Percentiles rank a stretch among this genome's conserved stretches.
These are phyloP conservation scores for Bromus sterilis DNA, from an alignment of 176 grass and related monocot genomes.

Conservation along the genomic window DNA sequence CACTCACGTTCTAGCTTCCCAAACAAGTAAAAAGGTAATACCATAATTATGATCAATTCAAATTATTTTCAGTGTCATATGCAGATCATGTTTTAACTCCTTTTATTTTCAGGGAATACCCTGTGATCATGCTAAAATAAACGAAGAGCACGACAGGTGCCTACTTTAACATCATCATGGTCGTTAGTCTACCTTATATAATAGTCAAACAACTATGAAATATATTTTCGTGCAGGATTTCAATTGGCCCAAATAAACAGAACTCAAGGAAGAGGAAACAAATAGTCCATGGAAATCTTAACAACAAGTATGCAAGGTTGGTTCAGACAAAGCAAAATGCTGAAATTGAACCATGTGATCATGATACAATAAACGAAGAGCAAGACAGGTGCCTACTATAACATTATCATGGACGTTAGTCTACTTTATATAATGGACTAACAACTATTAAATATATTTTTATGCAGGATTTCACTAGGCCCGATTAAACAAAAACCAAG, in stretches of 20 bases:
- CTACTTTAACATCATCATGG: not conserved
- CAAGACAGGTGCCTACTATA: not conserved
- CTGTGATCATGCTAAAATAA: too few relatives aligned
- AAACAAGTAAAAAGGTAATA: not conserved
- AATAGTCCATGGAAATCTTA: not conserved
- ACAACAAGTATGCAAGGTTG: not conserved
- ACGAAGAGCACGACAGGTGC: not conserved
- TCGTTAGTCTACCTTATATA: not conserved
- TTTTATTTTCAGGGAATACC: not conserved
- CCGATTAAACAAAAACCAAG: not conserved
- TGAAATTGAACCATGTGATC: not conserved
- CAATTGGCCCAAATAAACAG: not conserved
- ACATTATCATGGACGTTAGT: not conserved
- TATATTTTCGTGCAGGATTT: not conserved
- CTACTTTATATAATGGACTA: not conserved
- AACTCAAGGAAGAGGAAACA: not conserved
- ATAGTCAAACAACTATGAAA: not conserved
- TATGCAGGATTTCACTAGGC: not conserved
- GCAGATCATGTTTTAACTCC: not conserved
- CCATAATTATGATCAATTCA: not conserved
- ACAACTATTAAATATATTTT: not conserved
- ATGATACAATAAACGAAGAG: not conserved
- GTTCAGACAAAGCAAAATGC: not conserved
- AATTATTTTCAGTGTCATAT: not conserved
- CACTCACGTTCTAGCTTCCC: too few relatives aligned